phyloP scores from a whole-genome alignment of 108 stramenopile species.

The Skeletonema costatum region DNA sequence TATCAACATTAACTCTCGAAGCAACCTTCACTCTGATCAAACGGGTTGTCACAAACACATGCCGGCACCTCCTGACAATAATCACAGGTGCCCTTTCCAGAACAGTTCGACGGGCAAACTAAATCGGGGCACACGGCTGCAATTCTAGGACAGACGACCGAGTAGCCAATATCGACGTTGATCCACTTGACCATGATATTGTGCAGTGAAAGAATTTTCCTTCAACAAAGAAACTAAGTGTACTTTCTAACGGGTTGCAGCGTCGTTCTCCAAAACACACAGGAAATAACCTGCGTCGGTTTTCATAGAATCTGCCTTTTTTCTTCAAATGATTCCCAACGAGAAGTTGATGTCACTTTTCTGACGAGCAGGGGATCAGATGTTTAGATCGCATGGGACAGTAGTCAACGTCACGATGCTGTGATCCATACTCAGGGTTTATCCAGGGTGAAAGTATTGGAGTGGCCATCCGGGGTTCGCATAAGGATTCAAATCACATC shows the following conservation, averaged over 20 bases:
- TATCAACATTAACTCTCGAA: slow-evolving; percentile 5
- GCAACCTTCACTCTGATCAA: slow-evolving; percentile 46
- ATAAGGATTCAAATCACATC: slow-evolving; percentile 26
- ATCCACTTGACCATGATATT: slow-evolving; percentile 44
- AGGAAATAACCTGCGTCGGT: slow-evolving; percentile 27
- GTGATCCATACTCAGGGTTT: slow-evolving; percentile 38
- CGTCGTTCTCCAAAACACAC: slow-evolving; percentile 47
- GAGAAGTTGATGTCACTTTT: slow-evolving; percentile 15
- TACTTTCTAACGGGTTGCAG: slow-evolving; percentile 46
- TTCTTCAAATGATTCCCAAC: slow-evolving; percentile 26
- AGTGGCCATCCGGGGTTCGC: no score
- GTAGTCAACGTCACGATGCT: slow-evolving; percentile 18
- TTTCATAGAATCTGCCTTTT: slow-evolving; percentile 46
- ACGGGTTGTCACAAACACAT: slow-evolving; percentile 42
- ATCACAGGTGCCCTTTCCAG: slow-evolving; percentile 49
- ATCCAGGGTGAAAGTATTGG: slow-evolving; percentile 28
- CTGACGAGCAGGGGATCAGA: slow-evolving; percentile 35
- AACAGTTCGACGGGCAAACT: slow-evolving; percentile 46
- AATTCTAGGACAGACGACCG: slow-evolving; percentile 34
- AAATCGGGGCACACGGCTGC: slow-evolving; percentile 45
- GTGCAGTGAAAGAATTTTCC: slow-evolving; percentile 40
- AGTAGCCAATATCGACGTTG: slow-evolving; percentile 22
- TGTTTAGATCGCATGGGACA: slow-evolving; percentile 49
- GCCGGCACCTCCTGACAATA: slow-evolving; percentile 32
- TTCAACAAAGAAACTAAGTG: slow-evolving; percentile 39